A percentile compares a stretch with the other conserved stretches of the same genome.
phyloP scores from a whole-genome alignment of 139 green algal genomes.

The Micractinium conductrix region DNA sequence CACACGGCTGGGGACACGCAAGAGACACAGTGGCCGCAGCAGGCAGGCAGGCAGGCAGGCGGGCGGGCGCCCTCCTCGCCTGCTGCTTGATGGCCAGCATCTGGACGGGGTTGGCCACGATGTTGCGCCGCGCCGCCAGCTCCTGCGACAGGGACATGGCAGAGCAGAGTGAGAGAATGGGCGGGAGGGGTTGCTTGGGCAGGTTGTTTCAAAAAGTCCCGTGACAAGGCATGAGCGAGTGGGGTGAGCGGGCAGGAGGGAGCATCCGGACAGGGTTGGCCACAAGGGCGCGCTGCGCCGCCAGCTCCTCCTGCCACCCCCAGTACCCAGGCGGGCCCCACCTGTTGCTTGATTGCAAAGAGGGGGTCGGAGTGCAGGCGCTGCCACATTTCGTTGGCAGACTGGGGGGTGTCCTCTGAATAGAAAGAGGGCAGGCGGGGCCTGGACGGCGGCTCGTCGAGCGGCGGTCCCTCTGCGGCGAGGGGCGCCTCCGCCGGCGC shows the following conservation, averaged over 20 bases:
- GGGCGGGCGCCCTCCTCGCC: neutral
- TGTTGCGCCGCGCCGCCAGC: conserved; percentile 60
- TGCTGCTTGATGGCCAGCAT: conserved; percentile 50
- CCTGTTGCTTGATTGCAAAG: conserved; percentile 82
- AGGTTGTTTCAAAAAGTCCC: no score
- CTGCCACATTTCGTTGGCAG: conserved; percentile 90
- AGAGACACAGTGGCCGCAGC: neutral
- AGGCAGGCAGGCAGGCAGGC: neutral
- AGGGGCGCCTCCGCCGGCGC: neutral
- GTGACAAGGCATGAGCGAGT: no score
- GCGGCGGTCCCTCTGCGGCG: neutral
- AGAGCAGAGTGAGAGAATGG: no score
- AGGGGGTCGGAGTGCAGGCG: conserved; percentile 93
- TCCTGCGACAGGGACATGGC: no score
- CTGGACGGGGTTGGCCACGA: conserved; percentile 72
- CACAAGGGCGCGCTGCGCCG: conserved; percentile 63
- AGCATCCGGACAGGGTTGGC: conserved; percentile 70
- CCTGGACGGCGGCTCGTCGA: conserved; percentile 28
- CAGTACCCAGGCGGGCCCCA: no score
- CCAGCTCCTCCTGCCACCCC: conserved; percentile 66
- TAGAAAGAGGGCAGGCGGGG: conserved; percentile 71
- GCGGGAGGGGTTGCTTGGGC: no score
- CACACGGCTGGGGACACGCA: neutral
- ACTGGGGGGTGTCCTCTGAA: conserved; percentile 66
- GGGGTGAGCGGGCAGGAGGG: no score